These are phyloP conservation scores for Leptographium radiaticola DNA, from an alignment of 2,329 filamentous ascomycete genomes.

Conservation along the genomic window DNA sequence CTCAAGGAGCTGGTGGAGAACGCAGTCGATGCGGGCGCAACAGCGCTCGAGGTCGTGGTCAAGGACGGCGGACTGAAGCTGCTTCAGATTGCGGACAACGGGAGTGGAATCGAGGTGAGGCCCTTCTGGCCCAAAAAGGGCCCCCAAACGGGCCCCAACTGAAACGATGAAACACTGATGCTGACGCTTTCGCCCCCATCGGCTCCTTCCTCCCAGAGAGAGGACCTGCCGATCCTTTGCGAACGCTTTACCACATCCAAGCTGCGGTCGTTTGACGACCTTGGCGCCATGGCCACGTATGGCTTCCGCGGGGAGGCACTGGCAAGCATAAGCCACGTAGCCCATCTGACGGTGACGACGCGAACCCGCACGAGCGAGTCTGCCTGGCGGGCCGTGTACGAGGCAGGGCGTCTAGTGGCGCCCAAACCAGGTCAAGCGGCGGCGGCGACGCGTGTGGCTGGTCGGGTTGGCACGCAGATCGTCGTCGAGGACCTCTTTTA, in stretches of 20 bases:
- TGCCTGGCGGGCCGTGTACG: conserved; percentile 83
- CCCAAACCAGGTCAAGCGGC: conserved; percentile 77
- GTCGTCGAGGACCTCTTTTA: conserved; percentile 96
- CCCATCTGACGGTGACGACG: conserved; percentile 88
- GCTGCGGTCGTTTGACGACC: conserved; percentile 82
- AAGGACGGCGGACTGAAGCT: conserved; percentile 94
- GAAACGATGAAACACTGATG: background rate
- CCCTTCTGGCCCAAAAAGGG: too few species aligned
- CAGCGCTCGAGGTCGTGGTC: conserved; percentile 75
- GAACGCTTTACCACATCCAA: conserved; percentile 97
- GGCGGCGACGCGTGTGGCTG: conserved; percentile 79
- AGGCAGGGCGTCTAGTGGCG: conserved; percentile 66
- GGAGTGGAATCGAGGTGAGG: conserved; percentile 80
- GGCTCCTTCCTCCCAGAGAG: conserved; percentile 44
- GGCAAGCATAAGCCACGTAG: conserved; percentile 96
- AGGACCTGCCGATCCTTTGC: conserved; percentile 82
- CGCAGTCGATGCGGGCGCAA: conserved; percentile 92
- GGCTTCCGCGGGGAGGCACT: conserved; percentile 95
- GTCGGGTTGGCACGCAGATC: conserved; percentile 83
- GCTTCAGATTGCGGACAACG: conserved; percentile 94
- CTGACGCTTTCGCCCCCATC: background rate
- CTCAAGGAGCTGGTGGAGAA: conserved; percentile 96
- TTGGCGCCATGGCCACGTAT: conserved; percentile 82
- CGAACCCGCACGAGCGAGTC: conserved; percentile 78
- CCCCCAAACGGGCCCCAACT: too few species aligned